Conservation (phyloP, 768 basidiomycete species). For the Auricularia cornea region DNA sequence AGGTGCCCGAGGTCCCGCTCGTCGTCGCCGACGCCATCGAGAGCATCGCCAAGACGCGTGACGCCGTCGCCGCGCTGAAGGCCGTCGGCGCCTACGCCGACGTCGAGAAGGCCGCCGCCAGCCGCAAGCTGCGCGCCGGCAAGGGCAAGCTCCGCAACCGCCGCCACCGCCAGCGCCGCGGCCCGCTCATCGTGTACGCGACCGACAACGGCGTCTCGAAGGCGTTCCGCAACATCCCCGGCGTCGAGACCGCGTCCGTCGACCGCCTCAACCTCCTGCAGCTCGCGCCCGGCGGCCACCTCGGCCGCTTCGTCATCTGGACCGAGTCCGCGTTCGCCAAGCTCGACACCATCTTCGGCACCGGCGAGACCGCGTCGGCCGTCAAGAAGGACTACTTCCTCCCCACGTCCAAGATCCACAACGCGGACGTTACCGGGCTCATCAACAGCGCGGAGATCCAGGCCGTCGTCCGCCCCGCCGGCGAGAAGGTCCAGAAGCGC, state of each 20-base stretch:
- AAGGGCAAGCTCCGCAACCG: slow-evolving; percentile 97
- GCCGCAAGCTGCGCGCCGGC: slow-evolving; percentile 91
- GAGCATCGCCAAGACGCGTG: slow-evolving; percentile 92
- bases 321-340: slow-evolving; percentile 88
- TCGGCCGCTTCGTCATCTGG: slow-evolving; percentile 99
- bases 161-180: slow-evolving; percentile 92
- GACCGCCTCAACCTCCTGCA: slow-evolving; percentile 93
- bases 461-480: slow-evolving; percentile 87
- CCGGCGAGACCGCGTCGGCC: slow-evolving; percentile 77
- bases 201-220: slow-evolving; percentile 97
- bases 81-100: slow-evolving; percentile 81
- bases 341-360: slow-evolving; percentile 94
- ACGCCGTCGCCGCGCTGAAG: slow-evolving; percentile 91
- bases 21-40: slow-evolving; percentile 75
- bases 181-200: slow-evolving; percentile 93
- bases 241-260: slow-evolving; percentile 95
- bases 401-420: slow-evolving; percentile 91
- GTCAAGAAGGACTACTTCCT: slow-evolving; percentile 90
- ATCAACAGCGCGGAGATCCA: slow-evolving; percentile 99
- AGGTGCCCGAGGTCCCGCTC: slow-evolving; percentile 92
- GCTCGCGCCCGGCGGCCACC: slow-evolving; percentile 98
- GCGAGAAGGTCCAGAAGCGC: slow-evolving; percentile 77
- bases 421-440: slow-evolving; percentile 93
- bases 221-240: slow-evolving; percentile 98
- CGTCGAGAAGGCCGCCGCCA: slow-evolving; percentile 95